phyloP scores from a whole-genome alignment of 2,329 filamentous ascomycete species.

The Fusarium haematococcum region DNA sequence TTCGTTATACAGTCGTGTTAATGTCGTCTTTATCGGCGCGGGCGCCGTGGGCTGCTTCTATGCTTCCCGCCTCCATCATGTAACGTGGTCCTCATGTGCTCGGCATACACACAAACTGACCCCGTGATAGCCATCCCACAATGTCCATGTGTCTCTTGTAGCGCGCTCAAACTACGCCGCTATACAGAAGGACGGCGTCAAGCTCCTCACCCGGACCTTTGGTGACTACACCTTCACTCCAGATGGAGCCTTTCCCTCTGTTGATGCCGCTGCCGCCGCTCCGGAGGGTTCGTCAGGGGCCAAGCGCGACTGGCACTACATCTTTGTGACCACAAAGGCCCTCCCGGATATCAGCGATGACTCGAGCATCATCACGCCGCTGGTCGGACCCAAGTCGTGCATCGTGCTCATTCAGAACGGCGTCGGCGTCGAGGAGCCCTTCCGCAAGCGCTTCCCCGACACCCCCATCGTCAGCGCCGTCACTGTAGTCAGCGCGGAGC shows the following conservation, averaged over 20 bases:
- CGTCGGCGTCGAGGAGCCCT: slow-evolving; percentile 76
- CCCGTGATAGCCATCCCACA: slow-evolving; percentile 56
- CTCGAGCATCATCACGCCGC: slow-evolving; percentile 69
- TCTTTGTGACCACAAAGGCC: slow-evolving; percentile 78
- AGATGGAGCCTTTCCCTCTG: slow-evolving; percentile 71
- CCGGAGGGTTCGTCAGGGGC: slow-evolving; percentile 28
- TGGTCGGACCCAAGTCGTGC: slow-evolving; percentile 65
- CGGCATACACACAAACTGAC: slow-evolving; percentile 13
- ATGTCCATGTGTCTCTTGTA: slow-evolving; percentile 74
- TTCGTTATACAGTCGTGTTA: slow-evolving; percentile 47
- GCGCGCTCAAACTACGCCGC: slow-evolving; percentile 79
- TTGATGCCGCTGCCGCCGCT: slow-evolving; percentile 62
- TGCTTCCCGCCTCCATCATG: slow-evolving; percentile 73
- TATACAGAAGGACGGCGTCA: slow-evolving; percentile 71
- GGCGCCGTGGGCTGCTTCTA: slow-evolving; percentile 81
- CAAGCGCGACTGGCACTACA: slow-evolving; percentile 63
- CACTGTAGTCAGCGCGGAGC: slow-evolving; percentile 76
- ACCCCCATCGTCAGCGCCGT: slow-evolving; percentile 75
- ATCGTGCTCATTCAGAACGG: slow-evolving; percentile 79
- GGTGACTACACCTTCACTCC: slow-evolving; percentile 75
- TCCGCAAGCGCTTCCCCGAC: slow-evolving; percentile 69
- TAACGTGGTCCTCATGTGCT: slow-evolving; percentile 46
- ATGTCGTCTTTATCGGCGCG: slow-evolving; percentile 76
- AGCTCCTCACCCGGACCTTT: slow-evolving; percentile 73
- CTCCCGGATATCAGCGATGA: slow-evolving; percentile 74